These are phyloP conservation scores for Euphorbia celastroides DNA, from an alignment of 441 rosid species.

Conservation along the genomic window DNA sequence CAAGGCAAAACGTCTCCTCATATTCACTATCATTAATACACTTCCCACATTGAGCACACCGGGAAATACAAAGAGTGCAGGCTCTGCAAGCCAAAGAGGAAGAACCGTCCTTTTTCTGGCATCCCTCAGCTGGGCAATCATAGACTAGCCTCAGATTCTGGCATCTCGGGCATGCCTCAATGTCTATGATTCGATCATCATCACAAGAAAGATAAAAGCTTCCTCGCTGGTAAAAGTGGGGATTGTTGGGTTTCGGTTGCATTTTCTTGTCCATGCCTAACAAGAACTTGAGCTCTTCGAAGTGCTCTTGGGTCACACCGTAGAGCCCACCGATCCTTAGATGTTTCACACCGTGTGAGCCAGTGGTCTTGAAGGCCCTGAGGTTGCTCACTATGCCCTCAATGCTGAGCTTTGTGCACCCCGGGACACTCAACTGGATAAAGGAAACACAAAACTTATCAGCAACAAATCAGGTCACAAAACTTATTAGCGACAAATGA, in stretches of 20 bases:
- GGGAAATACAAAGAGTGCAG: constrained; percentile 70
- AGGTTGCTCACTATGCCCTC: constrained; percentile 62
- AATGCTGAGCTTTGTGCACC: constrained; percentile 72
- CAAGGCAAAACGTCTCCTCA: constrained; percentile 82
- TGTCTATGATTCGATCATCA: constrained; percentile 66
- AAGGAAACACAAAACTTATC: constrained; percentile 15
- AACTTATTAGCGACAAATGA: too few relatives aligned
- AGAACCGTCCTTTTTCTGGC: constrained; percentile 43
- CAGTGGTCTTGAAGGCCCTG: constrained; percentile 45
- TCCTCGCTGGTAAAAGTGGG: constrained; percentile 61
- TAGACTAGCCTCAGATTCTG: constrained; percentile 66
- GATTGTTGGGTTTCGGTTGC: constrained; percentile 39
- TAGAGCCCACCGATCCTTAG: constrained; percentile 72
- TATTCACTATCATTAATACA: constrained; percentile 78
- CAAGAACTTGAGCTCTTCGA: constrained; percentile 55
- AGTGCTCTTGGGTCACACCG: constrained; percentile 64
- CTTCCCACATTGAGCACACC: constrained; percentile 86
- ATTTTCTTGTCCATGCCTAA: constrained; percentile 34
- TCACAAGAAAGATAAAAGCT: constrained; percentile 55
- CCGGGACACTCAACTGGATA: constrained; percentile 80
- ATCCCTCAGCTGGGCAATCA: constrained; percentile 82
- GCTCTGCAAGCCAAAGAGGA: constrained; percentile 57
- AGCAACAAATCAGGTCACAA: constrained; percentile 14
- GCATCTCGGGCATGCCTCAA: constrained; percentile 87
- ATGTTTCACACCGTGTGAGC: constrained; percentile 52